phyloP scores from a whole-genome alignment of 31 red algal genomes.

The Endocladia muricata region DNA sequence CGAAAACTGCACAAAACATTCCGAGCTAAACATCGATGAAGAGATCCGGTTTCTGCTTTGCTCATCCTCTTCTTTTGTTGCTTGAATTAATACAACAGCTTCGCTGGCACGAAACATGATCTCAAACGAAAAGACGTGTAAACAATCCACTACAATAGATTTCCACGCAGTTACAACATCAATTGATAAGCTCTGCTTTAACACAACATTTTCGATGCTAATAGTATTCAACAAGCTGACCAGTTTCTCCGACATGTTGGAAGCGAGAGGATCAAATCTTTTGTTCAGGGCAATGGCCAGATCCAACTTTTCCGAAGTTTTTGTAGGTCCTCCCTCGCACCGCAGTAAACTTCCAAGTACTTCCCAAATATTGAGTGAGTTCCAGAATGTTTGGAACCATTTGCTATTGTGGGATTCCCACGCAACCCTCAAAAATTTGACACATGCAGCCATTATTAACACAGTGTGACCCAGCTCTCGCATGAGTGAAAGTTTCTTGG shows the following conservation, averaged over 20 bases:
- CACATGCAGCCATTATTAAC: constrained; percentile 44
- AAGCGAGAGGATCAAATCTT: not conserved
- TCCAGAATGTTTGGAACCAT: constrained; percentile 60
- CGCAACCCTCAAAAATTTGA: constrained; percentile 45
- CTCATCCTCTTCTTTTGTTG: not conserved
- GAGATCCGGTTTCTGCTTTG: not conserved
- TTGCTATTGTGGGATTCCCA: constrained; percentile 57
- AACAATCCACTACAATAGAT: not conserved
- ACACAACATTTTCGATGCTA: not conserved
- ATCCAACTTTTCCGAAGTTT: constrained; percentile 21
- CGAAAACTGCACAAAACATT: constrained; percentile 29
- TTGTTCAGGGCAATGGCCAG: not conserved
- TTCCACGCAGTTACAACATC: constrained; percentile 1
- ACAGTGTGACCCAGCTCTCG: constrained; percentile 15
- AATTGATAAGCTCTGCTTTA: not conserved
- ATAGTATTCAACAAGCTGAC: not conserved
- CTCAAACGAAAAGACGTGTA: not conserved
- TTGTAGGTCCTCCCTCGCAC: constrained; percentile 32
- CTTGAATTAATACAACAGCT: not conserved
- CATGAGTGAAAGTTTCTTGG: too few species aligned
- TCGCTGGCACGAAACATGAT: not conserved
- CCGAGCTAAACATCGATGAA: constrained; percentile 4
- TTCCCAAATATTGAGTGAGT: constrained; percentile 38
- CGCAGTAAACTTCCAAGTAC: constrained; percentile 50
- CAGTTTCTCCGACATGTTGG: not conserved